These are phyloP conservation scores for Phialophora verrucosa DNA, from an alignment of 2,329 filamentous ascomycete species.

Conservation along the genomic window DNA sequence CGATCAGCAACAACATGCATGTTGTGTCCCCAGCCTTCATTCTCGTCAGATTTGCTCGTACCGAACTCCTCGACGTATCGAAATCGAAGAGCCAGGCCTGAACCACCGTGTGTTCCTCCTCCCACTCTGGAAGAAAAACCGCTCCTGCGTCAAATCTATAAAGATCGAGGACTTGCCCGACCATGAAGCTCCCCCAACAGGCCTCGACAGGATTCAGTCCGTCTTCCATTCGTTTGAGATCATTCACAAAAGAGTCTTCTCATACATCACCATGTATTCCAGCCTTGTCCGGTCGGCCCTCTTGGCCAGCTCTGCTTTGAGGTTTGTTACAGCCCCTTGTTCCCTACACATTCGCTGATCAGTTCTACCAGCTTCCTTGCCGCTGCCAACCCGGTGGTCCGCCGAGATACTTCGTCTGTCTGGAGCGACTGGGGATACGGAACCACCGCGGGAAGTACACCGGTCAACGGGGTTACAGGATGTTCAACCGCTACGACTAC, in stretches of 20 bases:
- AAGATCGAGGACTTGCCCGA: not conserved
- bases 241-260: not conserved
- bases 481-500: not conserved
- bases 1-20: slow-evolving; percentile 1
- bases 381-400: slow-evolving; percentile 3
- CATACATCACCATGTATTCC: not conserved
- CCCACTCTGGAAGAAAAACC: not conserved
- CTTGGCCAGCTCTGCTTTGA: slow-evolving; percentile 8
- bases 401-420: not conserved
- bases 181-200: not conserved
- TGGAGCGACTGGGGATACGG: slow-evolving; percentile 9
- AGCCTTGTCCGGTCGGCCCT: not conserved
- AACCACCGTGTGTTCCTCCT: not conserved
- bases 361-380: not conserved
- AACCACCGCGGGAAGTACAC: slow-evolving; percentile 3
- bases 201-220: slow-evolving; percentile 9
- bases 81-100: not conserved
- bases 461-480: not conserved
- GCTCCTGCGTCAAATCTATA: not conserved
- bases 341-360: not conserved
- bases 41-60: not conserved
- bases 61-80: not conserved
- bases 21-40: not conserved
- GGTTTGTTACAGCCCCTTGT: not conserved
- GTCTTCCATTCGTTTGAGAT: slow-evolving; percentile 11